These are phyloP conservation scores for Endocarpon pusillum DNA, from an alignment of 495 filamentous ascomycete species.

Conservation along the genomic window DNA sequence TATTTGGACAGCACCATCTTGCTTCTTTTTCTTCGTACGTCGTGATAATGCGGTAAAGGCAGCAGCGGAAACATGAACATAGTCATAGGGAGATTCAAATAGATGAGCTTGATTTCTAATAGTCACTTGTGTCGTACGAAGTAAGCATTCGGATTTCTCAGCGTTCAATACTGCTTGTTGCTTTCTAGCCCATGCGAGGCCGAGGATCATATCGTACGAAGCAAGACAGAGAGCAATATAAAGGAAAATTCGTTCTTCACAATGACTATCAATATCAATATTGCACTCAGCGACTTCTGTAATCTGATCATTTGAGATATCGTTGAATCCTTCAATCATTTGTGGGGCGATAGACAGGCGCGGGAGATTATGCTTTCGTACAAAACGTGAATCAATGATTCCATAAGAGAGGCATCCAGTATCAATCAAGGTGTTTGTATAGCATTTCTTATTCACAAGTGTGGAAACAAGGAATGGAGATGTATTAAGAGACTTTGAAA, in stretches of 20 bases:
- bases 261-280: not conserved
- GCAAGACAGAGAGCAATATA: too few species aligned
- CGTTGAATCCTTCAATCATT: not conserved
- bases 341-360: not conserved
- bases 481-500: not conserved
- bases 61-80: not conserved
- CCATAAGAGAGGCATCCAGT: not conserved
- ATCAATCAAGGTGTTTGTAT: not conserved
- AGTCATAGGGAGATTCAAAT: not conserved
- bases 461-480: not conserved
- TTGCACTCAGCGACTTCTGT: not conserved
- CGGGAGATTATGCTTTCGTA: not conserved
- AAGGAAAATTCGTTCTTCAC: not conserved
- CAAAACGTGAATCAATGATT: not conserved
- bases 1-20: slow-evolving; percentile 2
- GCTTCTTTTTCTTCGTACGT: slow-evolving; percentile 4
- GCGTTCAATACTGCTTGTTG: slow-evolving; percentile 1
- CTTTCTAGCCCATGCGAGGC: slow-evolving; percentile 2
- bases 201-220: slow-evolving; percentile 4
- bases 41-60: slow-evolving; percentile 6
- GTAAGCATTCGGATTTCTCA: not conserved
- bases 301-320: not conserved
- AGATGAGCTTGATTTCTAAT: not conserved
- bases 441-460: not conserved
- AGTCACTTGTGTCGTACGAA: not conserved